Base-by-base conservation (phyloP, 192 early-diverging fungal species). In the Podila clonocystis region DNA sequence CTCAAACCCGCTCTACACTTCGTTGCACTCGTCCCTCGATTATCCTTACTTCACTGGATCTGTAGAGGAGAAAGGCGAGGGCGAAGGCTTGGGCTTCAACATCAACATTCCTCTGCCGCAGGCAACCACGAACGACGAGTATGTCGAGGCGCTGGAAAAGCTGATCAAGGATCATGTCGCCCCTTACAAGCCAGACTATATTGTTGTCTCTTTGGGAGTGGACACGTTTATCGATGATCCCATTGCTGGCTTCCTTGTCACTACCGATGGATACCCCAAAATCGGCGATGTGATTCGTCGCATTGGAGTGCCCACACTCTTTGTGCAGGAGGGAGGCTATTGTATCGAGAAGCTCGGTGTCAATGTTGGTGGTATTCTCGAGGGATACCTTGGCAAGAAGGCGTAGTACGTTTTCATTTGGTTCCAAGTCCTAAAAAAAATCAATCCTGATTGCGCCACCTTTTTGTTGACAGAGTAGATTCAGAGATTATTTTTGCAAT, bases 41-140 rank as follows among this genome's bases (percentile, higher is more conserved):
- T 93, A 91, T 70, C 92, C 92, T 11, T 91, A 86, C 72, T 93
- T 89, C 65, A 89, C 85, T 63, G 92, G 91, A 17, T 62, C 82
- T 20, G 86, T 34, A 1, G 55, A 78, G 1, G 92, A 94, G 55
- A 82, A 26, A 28, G 92, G 91, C 9, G 67, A 79, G 50, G 89
- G 88, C 1, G 83, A 87, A n/a, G 92, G 91, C 8, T 34, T 84
- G 75, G 91, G 91, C 11, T 93, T 85, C 69, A 93, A 91, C 63
- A 72, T 93, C 38, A 93, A 93, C 75, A 69, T 92, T 26, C 91
- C 91, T 12, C 71, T 93, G 28, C 67, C 75, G 19, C 33, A 84
- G 29, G 83, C 84, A 28, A 91, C 89, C 24, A 85, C 84, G 0
- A 82, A 93, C 64, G 88, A 85, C 15, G 83, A 89, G 22, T 93